phyloP scores from a whole-genome alignment of 176 grass and related monocot genomes.

The Eremochloa ophiuroides region DNA sequence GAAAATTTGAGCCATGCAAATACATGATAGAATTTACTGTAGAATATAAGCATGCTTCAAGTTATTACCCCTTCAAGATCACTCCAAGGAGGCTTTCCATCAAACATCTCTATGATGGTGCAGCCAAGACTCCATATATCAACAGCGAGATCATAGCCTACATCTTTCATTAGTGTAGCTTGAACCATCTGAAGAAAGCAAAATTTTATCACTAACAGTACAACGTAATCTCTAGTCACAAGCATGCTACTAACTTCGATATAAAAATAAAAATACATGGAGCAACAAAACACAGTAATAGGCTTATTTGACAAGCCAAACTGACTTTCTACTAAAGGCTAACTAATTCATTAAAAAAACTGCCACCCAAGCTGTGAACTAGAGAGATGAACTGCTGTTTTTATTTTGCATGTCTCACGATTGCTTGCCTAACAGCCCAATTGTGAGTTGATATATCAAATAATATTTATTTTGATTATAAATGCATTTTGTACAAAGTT shows the following conservation, averaged over 20 bases:
- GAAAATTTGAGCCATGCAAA: conserved; percentile 9
- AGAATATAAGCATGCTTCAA: conserved; percentile 33
- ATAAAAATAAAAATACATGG: neutral
- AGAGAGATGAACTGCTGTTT: conserved; percentile 14
- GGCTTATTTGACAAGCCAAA: conserved; percentile 2
- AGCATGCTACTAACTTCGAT: conserved; percentile 6
- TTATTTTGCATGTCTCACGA: neutral
- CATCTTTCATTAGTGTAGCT: conserved; percentile 68
- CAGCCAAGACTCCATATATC: conserved; percentile 99
- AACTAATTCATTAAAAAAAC: conserved; percentile 5
- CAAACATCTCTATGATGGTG: conserved; percentile 94
- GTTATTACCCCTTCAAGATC: conserved; percentile 86
- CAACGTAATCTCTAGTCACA: conserved; percentile 9
- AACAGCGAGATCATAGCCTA: conserved; percentile 81
- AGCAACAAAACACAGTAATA: neutral
- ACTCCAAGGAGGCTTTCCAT: conserved; percentile 93
- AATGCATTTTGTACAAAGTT: neutral
- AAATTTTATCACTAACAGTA: conserved; percentile 5
- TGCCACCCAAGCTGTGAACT: neutral
- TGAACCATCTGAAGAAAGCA: conserved; percentile 71
- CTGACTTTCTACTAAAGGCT: neutral
- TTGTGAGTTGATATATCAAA: neutral
- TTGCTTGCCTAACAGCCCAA: neutral
- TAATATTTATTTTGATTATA: neutral
- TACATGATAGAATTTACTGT: conserved; percentile 18